Percentiles rank a stretch among this genome's conserved stretches.
phyloP scores from a whole-genome alignment of 2,329 filamentous ascomycete genomes.

The Nemania sp. region DNA sequence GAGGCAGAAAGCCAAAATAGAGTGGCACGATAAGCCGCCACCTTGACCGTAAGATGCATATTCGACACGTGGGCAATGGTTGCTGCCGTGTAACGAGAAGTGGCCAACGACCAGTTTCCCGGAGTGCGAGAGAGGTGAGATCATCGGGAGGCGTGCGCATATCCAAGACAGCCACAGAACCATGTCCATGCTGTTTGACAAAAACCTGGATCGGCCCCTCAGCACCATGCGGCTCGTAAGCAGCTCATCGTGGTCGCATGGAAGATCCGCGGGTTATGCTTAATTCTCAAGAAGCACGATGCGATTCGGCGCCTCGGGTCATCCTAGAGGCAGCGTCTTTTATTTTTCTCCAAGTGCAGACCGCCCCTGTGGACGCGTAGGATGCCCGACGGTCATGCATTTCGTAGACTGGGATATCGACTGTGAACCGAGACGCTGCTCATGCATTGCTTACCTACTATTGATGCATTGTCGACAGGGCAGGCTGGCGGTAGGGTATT shows the following conservation, averaged over 20 bases:
- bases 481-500: not conserved
- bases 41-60: slow-evolving; percentile 13
- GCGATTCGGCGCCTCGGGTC: no score
- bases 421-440: slow-evolving; percentile 8
- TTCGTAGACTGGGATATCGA: not conserved
- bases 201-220: not conserved
- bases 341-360: slow-evolving; percentile 7
- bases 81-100: slow-evolving; percentile 20
- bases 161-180: slow-evolving; percentile 1
- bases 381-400: no score
- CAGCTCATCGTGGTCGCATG: slow-evolving; percentile 8
- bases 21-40: slow-evolving; percentile 21
- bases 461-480: slow-evolving; percentile 16
- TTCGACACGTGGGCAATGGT: slow-evolving; percentile 20
- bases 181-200: not conserved
- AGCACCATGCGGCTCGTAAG: slow-evolving; percentile 8
- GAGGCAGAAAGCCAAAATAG: not conserved
- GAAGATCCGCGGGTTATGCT: no score
- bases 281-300: no score
- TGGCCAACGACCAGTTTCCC: slow-evolving; percentile 3
- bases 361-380: slow-evolving; percentile 4
- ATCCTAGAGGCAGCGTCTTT: not conserved
- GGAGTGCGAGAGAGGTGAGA: not conserved
- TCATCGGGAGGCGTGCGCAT: slow-evolving; percentile 13
- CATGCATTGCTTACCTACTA: slow-evolving; percentile 22